Evolutionary conservation across 2,329 filamentous ascomycete species (phyloP).

Genomic region (Paraconiothyrium brasiliense): DNA sequence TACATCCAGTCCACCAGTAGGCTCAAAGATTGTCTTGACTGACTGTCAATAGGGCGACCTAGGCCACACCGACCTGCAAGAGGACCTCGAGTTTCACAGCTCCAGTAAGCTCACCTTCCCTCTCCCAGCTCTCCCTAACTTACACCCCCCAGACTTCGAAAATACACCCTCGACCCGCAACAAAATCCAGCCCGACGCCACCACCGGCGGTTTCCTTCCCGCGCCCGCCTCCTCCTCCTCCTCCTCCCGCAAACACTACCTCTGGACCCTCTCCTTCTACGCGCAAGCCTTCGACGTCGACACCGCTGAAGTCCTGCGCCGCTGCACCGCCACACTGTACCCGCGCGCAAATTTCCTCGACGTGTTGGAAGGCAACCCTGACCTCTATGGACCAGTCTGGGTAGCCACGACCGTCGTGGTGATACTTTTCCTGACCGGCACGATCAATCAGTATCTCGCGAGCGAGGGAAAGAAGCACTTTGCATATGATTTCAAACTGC

Average conservation of each 20-base stretch:
- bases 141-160: constrained; percentile 68
- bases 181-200: constrained; percentile 57
- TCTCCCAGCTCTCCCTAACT: constrained; percentile 11
- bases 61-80: constrained; percentile 96
- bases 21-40: constrained; percentile 19
- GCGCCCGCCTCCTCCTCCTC: constrained; percentile 35
- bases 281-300: constrained; percentile 99
- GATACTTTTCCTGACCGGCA: constrained; percentile 93
- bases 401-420: constrained; percentile 97
- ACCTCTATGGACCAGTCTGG: constrained; percentile 97
- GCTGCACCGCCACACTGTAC: constrained; percentile 88
- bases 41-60: constrained; percentile 78
- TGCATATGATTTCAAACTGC: constrained; percentile 87
- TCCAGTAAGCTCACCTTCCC: constrained; percentile 65
- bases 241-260: constrained; percentile 74
- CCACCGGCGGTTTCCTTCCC: constrained; percentile 51
- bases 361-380: constrained; percentile 94
- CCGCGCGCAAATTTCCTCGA: constrained; percentile 96
- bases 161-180: constrained; percentile 62
- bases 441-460: constrained; percentile 89
- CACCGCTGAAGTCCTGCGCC: constrained; percentile 84
- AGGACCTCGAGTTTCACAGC: constrained; percentile 98
- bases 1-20: constrained; percentile 53
- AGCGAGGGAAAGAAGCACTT: constrained; percentile 74
- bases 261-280: constrained; percentile 95